These are phyloP conservation scores for Hippophae rhamnoides DNA, from an alignment of 306 rosid species.

Conservation along the genomic window DNA sequence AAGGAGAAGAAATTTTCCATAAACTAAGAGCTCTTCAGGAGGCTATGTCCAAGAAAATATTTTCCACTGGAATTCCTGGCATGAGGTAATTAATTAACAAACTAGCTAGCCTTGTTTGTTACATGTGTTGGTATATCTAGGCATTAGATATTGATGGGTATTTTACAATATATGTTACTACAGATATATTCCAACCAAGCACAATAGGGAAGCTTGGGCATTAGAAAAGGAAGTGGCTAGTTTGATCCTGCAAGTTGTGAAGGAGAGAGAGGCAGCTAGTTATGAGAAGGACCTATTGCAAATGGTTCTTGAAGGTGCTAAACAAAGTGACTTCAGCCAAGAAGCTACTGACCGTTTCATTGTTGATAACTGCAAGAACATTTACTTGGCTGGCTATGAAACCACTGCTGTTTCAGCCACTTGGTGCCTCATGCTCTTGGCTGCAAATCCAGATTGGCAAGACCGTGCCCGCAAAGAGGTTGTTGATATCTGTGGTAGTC, in stretches of 20 bases:
- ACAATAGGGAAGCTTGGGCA: slow-evolving; percentile 31
- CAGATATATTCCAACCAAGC: slow-evolving; percentile 41
- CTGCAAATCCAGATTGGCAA: slow-evolving; percentile 27
- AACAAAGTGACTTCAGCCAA: slow-evolving; percentile 14
- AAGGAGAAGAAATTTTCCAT: slow-evolving; percentile 12
- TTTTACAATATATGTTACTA: not conserved
- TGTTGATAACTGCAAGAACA: slow-evolving; percentile 26
- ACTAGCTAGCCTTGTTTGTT: not conserved
- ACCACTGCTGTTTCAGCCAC: slow-evolving; percentile 12
- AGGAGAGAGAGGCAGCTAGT: not conserved
- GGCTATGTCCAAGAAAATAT: slow-evolving; percentile 7
- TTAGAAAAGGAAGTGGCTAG: slow-evolving; percentile 32
- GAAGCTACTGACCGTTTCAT: slow-evolving; percentile 26
- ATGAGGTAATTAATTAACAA: not conserved
- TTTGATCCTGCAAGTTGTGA: slow-evolving; percentile 18
- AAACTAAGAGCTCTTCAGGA: slow-evolving; percentile 10
- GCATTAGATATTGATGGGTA: not conserved
- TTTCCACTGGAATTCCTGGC: slow-evolving; percentile 2
- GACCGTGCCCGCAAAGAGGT: slow-evolving; percentile 11
- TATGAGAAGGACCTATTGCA: slow-evolving; percentile 43
- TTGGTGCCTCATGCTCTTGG: slow-evolving; percentile 24
- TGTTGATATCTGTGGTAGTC: slow-evolving; percentile 1
- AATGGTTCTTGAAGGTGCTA: slow-evolving; percentile 53
- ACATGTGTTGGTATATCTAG: not conserved
- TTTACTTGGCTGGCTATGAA: slow-evolving; percentile 23